phyloP scores from a whole-genome alignment of 2,329 filamentous ascomycete genomes.

The Sporothrix brunneoviolacea region DNA sequence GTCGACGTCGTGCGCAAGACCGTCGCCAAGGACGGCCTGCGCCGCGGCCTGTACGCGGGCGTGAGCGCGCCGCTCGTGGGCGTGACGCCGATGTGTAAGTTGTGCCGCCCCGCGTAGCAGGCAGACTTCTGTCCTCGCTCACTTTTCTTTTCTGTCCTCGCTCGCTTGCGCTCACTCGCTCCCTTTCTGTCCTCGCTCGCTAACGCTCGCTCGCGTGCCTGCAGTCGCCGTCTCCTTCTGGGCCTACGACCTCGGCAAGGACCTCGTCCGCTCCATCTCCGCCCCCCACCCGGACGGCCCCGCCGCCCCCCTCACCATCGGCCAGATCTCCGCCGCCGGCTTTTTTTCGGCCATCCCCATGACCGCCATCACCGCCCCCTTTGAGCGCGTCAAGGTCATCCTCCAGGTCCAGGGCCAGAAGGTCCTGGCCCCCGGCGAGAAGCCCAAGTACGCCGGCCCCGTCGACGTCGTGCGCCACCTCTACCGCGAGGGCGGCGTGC shows the following conservation, averaged over 20 bases:
- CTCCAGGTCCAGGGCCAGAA: conserved; percentile 96
- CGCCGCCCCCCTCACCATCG: conserved; percentile 68
- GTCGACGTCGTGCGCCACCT: conserved; percentile 88
- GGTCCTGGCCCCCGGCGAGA: conserved; percentile 75
- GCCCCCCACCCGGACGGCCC: conserved; percentile 59
- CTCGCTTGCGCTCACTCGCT: not conserved
- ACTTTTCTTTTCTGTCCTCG: not conserved
- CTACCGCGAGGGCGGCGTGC: conserved; percentile 83
- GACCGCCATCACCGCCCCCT: conserved; percentile 97
- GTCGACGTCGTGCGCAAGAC: conserved; percentile 89
- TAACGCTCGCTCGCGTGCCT: not conserved
- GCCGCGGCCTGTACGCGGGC: conserved; percentile 85
- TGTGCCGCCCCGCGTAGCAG: too few species aligned
- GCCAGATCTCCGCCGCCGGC: conserved; percentile 82
- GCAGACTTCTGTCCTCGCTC: not conserved
- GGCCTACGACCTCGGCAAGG: conserved; percentile 95
- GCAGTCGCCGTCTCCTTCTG: conserved; percentile 64
- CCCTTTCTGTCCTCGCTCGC: not conserved
- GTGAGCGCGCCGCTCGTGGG: conserved; percentile 91
- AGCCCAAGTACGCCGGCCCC: conserved; percentile 83
- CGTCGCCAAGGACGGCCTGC: conserved; percentile 75
- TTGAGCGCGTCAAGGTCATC: conserved; percentile 97
- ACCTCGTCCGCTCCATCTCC: conserved; percentile 65
- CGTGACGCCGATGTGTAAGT: conserved; percentile 97
- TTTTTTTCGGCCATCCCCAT: conserved; percentile 98